phyloP scores from a whole-genome alignment of 257 asterid species.

The Orobanche coerulescens region DNA sequence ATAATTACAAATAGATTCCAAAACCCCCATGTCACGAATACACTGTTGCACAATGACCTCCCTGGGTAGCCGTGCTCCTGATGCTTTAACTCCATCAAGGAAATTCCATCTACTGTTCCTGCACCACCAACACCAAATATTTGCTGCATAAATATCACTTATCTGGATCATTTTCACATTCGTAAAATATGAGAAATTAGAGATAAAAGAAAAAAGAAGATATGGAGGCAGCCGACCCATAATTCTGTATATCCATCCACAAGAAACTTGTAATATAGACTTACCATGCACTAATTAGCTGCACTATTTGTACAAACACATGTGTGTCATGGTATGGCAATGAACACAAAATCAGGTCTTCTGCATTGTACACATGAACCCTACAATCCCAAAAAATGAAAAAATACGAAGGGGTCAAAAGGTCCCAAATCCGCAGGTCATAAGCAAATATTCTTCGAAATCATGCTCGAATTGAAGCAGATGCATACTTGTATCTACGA shows the following conservation, averaged over 20 bases:
- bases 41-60: constrained; percentile 82
- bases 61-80: constrained; percentile 83
- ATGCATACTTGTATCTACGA: constrained; percentile 71
- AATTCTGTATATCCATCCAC: neutral
- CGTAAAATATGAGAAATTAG: neutral
- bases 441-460: neutral
- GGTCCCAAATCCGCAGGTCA: neutral
- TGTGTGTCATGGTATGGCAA: constrained; percentile 90
- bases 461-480: neutral
- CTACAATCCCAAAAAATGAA: constrained; percentile 30
- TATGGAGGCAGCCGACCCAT: neutral
- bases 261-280: constrained; percentile 5
- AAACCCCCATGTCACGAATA: constrained; percentile 57
- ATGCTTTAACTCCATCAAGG: constrained; percentile 76
- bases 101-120: constrained; percentile 84
- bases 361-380: constrained; percentile 62
- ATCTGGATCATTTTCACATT: neutral
- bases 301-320: constrained; percentile 67
- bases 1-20: constrained; percentile 71
- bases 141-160: neutral
- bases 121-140: constrained; percentile 26
- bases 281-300: constrained; percentile 68
- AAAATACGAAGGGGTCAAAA: neutral
- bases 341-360: constrained; percentile 73
- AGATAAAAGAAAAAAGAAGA: neutral